phyloP scores from a whole-genome alignment of 148 eudicot species.

The Pharnaceum exiguum region DNA sequence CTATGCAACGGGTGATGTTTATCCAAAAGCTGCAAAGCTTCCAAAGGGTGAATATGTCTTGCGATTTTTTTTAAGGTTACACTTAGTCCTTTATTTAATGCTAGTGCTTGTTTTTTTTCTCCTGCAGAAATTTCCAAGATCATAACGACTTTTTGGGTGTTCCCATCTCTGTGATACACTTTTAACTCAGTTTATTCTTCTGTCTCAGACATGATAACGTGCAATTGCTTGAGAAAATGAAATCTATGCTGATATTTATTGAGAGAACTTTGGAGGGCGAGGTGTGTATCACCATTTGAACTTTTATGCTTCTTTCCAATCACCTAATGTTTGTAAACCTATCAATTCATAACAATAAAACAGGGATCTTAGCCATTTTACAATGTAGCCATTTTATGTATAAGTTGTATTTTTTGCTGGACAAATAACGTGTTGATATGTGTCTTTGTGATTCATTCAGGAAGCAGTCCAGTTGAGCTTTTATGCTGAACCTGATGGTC shows the following conservation, averaged over 20 bases:
- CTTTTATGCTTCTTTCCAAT: background rate
- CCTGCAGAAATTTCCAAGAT: background rate
- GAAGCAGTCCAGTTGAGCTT: constrained; percentile 74
- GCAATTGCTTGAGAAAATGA: constrained; percentile 91
- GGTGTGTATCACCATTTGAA: constrained; percentile 31
- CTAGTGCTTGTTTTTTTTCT: background rate
- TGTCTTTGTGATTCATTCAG: constrained; percentile 34
- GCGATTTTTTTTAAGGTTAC: constrained; percentile 83
- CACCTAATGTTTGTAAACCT: background rate
- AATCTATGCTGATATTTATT: constrained; percentile 73
- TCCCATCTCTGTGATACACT: constrained; percentile 4
- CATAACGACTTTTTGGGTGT: background rate
- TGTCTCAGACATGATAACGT: constrained; percentile 83
- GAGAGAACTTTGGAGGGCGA: constrained; percentile 86
- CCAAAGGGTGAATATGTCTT: constrained; percentile 90
- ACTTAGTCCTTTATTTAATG: too few species aligned
- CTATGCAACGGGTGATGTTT: constrained; percentile 83
- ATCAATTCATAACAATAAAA: background rate
- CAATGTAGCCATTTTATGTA: background rate
- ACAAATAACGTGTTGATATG: background rate
- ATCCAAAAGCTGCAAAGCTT: constrained; percentile 70
- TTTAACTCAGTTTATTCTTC: background rate
- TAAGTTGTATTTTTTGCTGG: background rate
- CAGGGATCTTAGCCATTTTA: background rate
- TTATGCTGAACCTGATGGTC: constrained; percentile 88